A percentile compares a stretch with the other conserved stretches of the same genome.
Conservation (phyloP, 139 green algal genomes). For the Tetraselmis chui region DNA sequence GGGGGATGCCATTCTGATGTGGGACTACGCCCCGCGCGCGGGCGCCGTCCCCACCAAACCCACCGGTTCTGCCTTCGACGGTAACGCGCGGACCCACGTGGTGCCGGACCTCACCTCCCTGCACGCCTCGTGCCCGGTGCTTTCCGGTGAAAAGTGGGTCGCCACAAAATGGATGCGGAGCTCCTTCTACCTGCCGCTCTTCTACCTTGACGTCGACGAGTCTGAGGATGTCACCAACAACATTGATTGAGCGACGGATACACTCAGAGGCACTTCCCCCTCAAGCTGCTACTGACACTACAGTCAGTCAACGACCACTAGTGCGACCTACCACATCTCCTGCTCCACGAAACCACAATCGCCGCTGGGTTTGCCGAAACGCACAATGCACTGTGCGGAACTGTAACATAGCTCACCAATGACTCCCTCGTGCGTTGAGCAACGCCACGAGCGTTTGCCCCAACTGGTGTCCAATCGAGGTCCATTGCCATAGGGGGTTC, state of each 20-base stretch:
- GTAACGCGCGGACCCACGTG: not conserved
- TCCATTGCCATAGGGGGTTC: no score
- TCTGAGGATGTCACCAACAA: not conserved
- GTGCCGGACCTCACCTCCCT: not conserved
- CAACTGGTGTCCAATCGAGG: no score
- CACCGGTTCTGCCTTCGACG: not conserved
- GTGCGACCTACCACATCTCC: no score
- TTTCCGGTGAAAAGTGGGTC: constrained; percentile 2
- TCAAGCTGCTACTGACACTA: not conserved
- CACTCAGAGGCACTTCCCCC: not conserved
- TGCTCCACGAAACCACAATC: no score
- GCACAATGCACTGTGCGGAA: no score
- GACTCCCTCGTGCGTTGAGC: no score
- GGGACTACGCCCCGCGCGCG: not conserved
- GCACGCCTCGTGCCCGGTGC: constrained; percentile 1
- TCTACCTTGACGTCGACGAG: not conserved
- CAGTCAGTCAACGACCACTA: no score
- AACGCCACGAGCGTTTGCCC: no score
- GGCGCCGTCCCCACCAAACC: not conserved
- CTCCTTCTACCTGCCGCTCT: not conserved
- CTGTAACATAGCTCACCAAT: no score
- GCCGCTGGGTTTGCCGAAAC: no score
- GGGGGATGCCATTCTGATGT: not conserved
- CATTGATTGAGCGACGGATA: not conserved
- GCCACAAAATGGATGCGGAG: not conserved